phyloP scores from a whole-genome alignment of 2,329 filamentous ascomycete species.

The Aphanocladium album region DNA sequence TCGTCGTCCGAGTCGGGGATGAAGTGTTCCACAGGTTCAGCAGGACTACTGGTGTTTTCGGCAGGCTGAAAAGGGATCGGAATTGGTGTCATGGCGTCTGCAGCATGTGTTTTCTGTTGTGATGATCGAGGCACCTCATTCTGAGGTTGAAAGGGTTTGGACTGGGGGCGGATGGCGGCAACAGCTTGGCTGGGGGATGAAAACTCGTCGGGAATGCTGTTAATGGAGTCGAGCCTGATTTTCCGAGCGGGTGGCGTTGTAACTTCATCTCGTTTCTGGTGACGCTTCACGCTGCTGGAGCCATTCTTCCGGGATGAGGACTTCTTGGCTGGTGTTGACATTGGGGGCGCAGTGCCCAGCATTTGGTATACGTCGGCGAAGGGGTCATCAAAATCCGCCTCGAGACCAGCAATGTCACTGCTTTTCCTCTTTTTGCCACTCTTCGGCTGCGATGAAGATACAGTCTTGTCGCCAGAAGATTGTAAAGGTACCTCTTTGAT shows the following conservation, averaged over 20 bases:
- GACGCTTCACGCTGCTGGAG: not conserved
- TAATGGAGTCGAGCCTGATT: not conserved
- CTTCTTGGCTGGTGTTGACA: slow-evolving; percentile 27
- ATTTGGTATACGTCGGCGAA: slow-evolving; percentile 52
- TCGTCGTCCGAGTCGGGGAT: slow-evolving; percentile 57
- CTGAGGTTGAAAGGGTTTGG: not conserved
- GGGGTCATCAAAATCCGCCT: slow-evolving; percentile 35
- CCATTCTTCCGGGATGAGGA: not conserved
- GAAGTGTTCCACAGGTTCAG: slow-evolving; percentile 26
- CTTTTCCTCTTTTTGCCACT: slow-evolving; percentile 50
- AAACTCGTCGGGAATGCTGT: not conserved
- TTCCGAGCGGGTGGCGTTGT: not conserved
- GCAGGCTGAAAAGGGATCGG: not conserved
- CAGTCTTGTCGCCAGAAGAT: slow-evolving; percentile 2
- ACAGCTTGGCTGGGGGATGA: slow-evolving; percentile 10
- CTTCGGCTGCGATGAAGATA: slow-evolving; percentile 17
- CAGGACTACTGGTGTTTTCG: not conserved
- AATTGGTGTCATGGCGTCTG: too few species aligned
- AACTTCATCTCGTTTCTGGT: slow-evolving; percentile 7
- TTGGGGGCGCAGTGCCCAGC: slow-evolving; percentile 35
- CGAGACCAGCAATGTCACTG: slow-evolving; percentile 37
- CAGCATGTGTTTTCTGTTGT: not conserved
- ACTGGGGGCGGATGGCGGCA: not conserved
- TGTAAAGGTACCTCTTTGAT: slow-evolving; percentile 31
- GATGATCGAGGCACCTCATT: slow-evolving; percentile 17